phyloP scores from a whole-genome alignment of 495 filamentous ascomycete genomes.

The Podospora fimiseda region DNA sequence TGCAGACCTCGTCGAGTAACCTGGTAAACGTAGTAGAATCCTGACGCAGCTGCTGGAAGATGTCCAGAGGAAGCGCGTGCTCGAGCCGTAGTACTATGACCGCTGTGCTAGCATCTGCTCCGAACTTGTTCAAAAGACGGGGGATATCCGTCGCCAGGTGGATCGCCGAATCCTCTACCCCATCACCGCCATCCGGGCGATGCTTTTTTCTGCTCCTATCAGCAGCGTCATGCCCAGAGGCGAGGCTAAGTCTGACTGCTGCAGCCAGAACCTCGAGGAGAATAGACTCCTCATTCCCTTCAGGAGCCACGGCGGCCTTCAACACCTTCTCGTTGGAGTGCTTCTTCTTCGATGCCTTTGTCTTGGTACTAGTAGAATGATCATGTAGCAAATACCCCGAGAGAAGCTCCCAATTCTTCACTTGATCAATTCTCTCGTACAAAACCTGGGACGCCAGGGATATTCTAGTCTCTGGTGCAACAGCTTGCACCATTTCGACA shows the following conservation, averaged over 20 bases:
- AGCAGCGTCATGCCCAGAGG: constrained; percentile 52
- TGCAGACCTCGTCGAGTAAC: constrained; percentile 85
- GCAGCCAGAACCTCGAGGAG: constrained; percentile 82
- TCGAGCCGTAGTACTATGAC: constrained; percentile 81
- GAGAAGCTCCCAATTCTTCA: constrained; percentile 80
- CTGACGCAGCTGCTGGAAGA: constrained; percentile 84
- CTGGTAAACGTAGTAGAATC: constrained; percentile 74
- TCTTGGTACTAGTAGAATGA: constrained; percentile 57
- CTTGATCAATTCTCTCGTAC: constrained; percentile 70
- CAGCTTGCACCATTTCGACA: constrained; percentile 47
- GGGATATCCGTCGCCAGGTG: constrained; percentile 74
- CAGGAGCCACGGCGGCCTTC: constrained; percentile 61
- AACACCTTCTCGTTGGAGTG: constrained; percentile 48
- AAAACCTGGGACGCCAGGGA: constrained; percentile 77
- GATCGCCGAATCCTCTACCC: constrained; percentile 66
- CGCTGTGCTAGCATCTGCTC: constrained; percentile 77
- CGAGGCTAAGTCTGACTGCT: constrained; percentile 61
- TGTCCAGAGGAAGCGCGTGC: constrained; percentile 75
- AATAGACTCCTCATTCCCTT: constrained; percentile 72
- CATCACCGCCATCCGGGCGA: constrained; percentile 52
- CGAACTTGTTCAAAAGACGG: constrained; percentile 82
- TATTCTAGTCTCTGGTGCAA: constrained; percentile 67
- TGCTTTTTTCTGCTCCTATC: constrained; percentile 58
- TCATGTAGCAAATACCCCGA: constrained; percentile 90
- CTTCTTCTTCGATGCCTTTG: constrained; percentile 35